Conservation (phyloP, 140 eudicot species). For the Flaveria floridana region DNA sequence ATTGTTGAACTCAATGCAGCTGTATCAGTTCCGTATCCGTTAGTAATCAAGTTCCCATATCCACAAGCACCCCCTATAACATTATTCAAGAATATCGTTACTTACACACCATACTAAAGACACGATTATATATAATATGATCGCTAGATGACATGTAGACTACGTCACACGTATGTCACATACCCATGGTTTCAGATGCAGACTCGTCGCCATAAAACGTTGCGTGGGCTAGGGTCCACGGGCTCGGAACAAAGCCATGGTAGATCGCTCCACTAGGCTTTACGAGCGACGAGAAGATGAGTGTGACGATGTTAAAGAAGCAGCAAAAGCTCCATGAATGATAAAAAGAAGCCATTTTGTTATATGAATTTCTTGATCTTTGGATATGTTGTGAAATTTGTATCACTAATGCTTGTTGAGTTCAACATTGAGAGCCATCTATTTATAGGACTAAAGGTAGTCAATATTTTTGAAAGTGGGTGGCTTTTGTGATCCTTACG, state of each 20-base stretch:
- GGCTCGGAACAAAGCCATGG: conserved; percentile 47
- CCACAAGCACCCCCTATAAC: conserved; percentile 84
- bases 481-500: too few species aligned
- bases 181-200: conserved; percentile 89
- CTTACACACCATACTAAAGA: not conserved
- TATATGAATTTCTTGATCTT: not conserved
- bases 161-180: conserved; percentile 23
- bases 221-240: conserved; percentile 71
- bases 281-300: conserved; percentile 13
- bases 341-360: conserved; percentile 27
- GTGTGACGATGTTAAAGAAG: conserved; percentile 27
- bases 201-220: conserved; percentile 84
- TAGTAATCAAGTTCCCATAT: conserved; percentile 61
- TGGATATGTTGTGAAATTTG: conserved; percentile 15
- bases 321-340: conserved; percentile 31
- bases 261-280: conserved; percentile 29
- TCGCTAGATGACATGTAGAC: conserved; percentile 5
- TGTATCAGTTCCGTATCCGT: conserved; percentile 67
- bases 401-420: conserved; percentile 22
- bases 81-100: not conserved
- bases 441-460: conserved; percentile 38
- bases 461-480: conserved; percentile 1
- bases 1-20: conserved; percentile 75
- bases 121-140: too few species aligned
- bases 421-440: conserved; percentile 29